Percentiles rank a stretch among this genome's conserved stretches.
Evolutionary conservation across 106 monocot species (phyloP).

Genomic region (Xerophyta viscosa): DNA sequence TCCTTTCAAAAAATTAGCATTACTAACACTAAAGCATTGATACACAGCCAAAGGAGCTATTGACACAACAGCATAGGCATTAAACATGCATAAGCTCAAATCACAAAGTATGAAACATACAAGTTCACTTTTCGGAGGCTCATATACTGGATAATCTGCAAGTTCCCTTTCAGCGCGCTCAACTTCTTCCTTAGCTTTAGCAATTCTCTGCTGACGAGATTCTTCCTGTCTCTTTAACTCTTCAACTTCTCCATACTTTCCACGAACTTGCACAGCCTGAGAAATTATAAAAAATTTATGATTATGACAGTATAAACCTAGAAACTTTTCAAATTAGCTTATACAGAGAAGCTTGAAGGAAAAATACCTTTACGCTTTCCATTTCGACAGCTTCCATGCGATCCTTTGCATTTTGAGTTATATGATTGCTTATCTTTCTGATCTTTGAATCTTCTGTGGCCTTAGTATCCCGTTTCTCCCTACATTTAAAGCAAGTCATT

Average conservation of each 20-base stretch:
- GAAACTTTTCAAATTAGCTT: too few species aligned
- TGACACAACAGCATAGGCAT: too few species aligned
- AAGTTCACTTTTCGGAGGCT: slow-evolving; percentile 68
- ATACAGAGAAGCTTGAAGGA: too few species aligned
- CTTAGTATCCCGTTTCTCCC: slow-evolving; percentile 63
- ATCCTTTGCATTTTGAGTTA: slow-evolving; percentile 42
- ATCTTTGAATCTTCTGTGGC: slow-evolving; percentile 32
- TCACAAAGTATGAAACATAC: slow-evolving; percentile 32
- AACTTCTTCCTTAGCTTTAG: slow-evolving; percentile 66
- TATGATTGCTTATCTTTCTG: slow-evolving; percentile 51
- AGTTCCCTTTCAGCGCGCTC: slow-evolving; percentile 68
- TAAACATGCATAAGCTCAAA: too few species aligned
- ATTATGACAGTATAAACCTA: background rate
- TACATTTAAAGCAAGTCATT: slow-evolving; percentile 13
- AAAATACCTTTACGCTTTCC: slow-evolving; percentile 57
- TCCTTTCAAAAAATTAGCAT: too few species aligned
- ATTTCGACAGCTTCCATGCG: slow-evolving; percentile 45
- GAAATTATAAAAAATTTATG: background rate
- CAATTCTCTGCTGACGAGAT: slow-evolving; percentile 57
- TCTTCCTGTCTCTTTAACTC: slow-evolving; percentile 68
- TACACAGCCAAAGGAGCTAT: too few species aligned
- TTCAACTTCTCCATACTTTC: slow-evolving; percentile 75
- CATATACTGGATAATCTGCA: slow-evolving; percentile 55
- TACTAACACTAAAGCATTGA: too few species aligned
- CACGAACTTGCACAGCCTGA: slow-evolving; percentile 53